These are phyloP conservation scores for Triglochin maritima DNA, from an alignment of 106 monocot genomes.

Conservation along the genomic window DNA sequence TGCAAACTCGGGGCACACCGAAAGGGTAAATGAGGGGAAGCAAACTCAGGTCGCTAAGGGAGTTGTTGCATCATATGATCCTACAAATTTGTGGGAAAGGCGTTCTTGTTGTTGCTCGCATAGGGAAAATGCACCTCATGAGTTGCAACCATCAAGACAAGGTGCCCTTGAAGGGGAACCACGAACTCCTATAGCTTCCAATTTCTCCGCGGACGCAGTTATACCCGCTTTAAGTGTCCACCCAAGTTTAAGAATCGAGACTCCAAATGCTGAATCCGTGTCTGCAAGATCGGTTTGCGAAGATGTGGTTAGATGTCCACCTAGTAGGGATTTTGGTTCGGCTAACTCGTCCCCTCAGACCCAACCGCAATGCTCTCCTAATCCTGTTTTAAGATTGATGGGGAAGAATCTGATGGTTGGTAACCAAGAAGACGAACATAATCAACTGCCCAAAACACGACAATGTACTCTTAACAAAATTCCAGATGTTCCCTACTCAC, in stretches of 20 bases:
- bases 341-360: conserved; percentile 12
- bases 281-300: conserved; percentile 5
- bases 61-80: not conserved
- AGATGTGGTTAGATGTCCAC: not conserved
- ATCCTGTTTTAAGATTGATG: conserved; percentile 57
- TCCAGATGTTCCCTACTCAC: not conserved
- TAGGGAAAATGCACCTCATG: conserved; percentile 23
- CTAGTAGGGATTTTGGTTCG: conserved; percentile 14
- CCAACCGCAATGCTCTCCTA: conserved; percentile 18
- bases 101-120: conserved; percentile 33
- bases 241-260: conserved; percentile 10
- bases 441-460: conserved; percentile 3
- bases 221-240: conserved; percentile 8
- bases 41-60: not conserved
- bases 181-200: conserved; percentile 11
- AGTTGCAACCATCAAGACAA: conserved; percentile 5
- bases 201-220: conserved; percentile 7
- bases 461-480: conserved; percentile 5
- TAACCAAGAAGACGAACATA: conserved; percentile 25
- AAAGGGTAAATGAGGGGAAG: conserved; percentile 1
- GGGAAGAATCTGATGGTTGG: conserved; percentile 59
- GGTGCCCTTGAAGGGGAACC: not conserved
- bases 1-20: not conserved
- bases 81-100: conserved; percentile 1
- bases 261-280: not conserved